Evolutionary conservation across 169 alveolate genomes (phyloP), one percentile per base, ranked within the genome.

Genomic region (Plasmodium fragile): DNA sequence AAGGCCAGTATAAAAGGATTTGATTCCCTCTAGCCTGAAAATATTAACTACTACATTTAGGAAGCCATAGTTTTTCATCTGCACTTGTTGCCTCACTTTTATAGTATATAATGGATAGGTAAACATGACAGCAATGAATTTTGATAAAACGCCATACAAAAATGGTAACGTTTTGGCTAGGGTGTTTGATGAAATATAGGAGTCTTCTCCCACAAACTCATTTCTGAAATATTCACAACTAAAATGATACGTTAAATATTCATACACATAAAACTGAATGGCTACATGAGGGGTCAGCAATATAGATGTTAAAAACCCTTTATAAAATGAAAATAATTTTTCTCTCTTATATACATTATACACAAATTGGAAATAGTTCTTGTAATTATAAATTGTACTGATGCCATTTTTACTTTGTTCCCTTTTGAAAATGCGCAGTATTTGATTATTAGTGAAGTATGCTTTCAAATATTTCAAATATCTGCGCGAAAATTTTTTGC

Each of bases 51-150:
- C 25, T 13, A 89, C 94, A 43, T 89, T 78, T 34, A 36, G 45
- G 34, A 89, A 89, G 3, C 94, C 94, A 41, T 53, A 78, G 43
- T 89, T 77, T 34, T 77, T 89, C 89, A 78, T 89, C 71, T 89
- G 94, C 8, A 89, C 94, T 39, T 89, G 94, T 89, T 89, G 94
- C 34, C 94, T 89, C 94, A 89, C 78, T 78, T 89, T 89, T 25
- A 89, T 89, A 6, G 94, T 89, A 25, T 89, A 89, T 65, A 89
- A 55, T 7, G 94, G 94, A 89, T 89, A 89, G 10, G 94, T 89
- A 59, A 89, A 22, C 30, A 89, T 55, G n/a, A 89, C 70, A 55
- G 94, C 87, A 89, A 65, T 59, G 34, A 36, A 89, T 89, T 89
- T 89, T 78, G 94, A 89, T 39, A 72, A 49, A 34, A 65, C 94